Percentiles rank a stretch among this genome's conserved stretches.
Conservation (phyloP, 768 basidiomycete genomes). For the Lactifluus volemus region DNA sequence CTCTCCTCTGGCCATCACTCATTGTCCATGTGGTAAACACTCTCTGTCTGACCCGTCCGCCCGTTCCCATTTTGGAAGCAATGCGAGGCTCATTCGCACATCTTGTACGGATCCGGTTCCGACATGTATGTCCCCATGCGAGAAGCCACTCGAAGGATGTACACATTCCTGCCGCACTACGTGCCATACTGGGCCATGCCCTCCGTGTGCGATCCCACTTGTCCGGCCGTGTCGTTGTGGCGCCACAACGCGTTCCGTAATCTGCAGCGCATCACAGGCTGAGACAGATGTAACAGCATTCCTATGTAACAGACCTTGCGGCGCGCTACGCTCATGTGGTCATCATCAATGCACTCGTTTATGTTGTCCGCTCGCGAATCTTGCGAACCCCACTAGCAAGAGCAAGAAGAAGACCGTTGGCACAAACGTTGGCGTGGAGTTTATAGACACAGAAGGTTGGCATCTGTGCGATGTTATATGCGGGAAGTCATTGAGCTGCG, state of each 20-base stretch:
- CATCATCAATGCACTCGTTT: conserved; percentile 75
- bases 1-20: conserved; percentile 55
- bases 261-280: conserved; percentile 42
- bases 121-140: conserved; percentile 64
- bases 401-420: conserved; percentile 45
- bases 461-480: conserved; percentile 84
- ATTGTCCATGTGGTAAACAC: conserved; percentile 78
- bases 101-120: conserved; percentile 73
- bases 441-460: conserved; percentile 55
- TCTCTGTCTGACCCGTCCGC: conserved; percentile 34
- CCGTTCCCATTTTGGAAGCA: conserved; percentile 28
- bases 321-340: conserved; percentile 72
- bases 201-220: conserved; percentile 64
- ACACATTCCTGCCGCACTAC: conserved; percentile 58
- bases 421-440: conserved; percentile 28
- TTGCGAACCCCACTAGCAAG: conserved; percentile 43
- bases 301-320: conserved; percentile 73
- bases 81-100: conserved; percentile 30
- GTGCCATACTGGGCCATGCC: conserved; percentile 78
- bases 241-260: conserved; percentile 43
- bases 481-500: conserved; percentile 62
- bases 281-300: conserved; percentile 41
- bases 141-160: conserved; percentile 54
- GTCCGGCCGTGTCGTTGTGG: conserved; percentile 86
- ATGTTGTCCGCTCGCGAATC: conserved; percentile 82